Evolutionary conservation across 2,329 filamentous ascomycete species (phyloP).

Genomic region (Colletotrichum musicola): DNA sequence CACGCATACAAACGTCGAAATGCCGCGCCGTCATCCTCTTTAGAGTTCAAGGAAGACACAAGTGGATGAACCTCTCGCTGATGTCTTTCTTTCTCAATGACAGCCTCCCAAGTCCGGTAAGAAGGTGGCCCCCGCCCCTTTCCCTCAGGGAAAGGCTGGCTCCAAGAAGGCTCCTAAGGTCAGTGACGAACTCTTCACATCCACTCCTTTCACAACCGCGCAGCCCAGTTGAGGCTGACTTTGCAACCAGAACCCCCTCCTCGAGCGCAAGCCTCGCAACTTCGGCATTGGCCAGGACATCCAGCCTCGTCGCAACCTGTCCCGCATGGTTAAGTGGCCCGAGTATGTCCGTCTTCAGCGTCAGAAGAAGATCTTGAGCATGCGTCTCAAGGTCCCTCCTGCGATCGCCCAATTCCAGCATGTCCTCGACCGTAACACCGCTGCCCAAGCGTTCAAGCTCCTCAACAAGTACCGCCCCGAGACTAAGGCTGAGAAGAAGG

Average conservation of each 20-base stretch:
- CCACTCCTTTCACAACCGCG: neutral
- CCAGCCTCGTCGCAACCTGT: conserved; percentile 95
- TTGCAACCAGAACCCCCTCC: conserved; percentile 86
- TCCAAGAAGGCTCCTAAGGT: conserved; percentile 98
- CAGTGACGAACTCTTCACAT: conserved; percentile 56
- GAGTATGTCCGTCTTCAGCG: conserved; percentile 99
- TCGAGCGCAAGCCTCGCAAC: conserved; percentile 98
- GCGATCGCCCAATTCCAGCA: conserved; percentile 98
- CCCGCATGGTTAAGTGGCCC: conserved; percentile 99
- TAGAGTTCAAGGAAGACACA: conserved; percentile 93
- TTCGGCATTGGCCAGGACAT: conserved; percentile 99
- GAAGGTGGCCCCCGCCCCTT: conserved; percentile 97
- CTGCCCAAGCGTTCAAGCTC: conserved; percentile 97
- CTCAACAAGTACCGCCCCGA: conserved; percentile 99
- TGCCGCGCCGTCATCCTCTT: conserved; percentile 66
- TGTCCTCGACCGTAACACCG: conserved; percentile 96
- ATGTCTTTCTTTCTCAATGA: conserved; percentile 99
- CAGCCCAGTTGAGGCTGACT: conserved; percentile 41
- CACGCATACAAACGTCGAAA: neutral
- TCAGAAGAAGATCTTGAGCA: conserved; percentile 93
- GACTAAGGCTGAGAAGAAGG: conserved; percentile 99
- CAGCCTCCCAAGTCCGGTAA: conserved; percentile 98
- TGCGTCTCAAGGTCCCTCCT: conserved; percentile 98
- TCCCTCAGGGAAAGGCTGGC: conserved; percentile 91
- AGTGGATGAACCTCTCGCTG: conserved; percentile 85